A percentile compares a stretch with the other conserved stretches of the same genome.
These are phyloP conservation scores for Yarrowia bubula DNA, from an alignment of 805 yeast genomes.

Conservation along the genomic window DNA sequence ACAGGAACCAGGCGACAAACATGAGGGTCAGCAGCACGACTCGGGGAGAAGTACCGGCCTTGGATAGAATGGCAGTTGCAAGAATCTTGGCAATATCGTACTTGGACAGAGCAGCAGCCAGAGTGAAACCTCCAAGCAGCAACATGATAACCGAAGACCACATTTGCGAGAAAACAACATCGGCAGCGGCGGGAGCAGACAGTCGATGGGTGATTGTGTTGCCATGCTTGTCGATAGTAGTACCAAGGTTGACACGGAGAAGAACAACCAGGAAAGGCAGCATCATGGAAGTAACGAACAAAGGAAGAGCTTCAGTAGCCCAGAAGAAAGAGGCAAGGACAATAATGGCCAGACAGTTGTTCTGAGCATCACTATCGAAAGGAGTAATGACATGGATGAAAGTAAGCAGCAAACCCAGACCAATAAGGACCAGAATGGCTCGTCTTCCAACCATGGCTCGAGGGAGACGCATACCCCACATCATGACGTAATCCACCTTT, in stretches of 20 bases:
- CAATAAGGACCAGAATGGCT: slow-evolving; percentile 47
- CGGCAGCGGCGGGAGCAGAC: slow-evolving; percentile 67
- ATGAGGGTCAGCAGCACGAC: slow-evolving; percentile 73
- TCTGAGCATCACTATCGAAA: slow-evolving; percentile 44
- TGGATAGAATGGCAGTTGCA: slow-evolving; percentile 75
- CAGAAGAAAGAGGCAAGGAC: slow-evolving; percentile 80
- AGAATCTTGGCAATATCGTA: slow-evolving; percentile 83
- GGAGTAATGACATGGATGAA: slow-evolving; percentile 37
- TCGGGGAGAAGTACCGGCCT: slow-evolving; percentile 84
- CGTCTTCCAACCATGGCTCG: slow-evolving; percentile 42
- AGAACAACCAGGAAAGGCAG: slow-evolving; percentile 80
- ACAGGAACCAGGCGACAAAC: slow-evolving; percentile 79
- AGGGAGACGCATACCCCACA: slow-evolving; percentile 38
- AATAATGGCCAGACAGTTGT: slow-evolving; percentile 81
- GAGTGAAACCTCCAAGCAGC: slow-evolving; percentile 86
- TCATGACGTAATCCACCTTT: slow-evolving; percentile 2
- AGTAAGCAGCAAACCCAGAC: slow-evolving; percentile 52
- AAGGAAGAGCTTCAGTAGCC: slow-evolving; percentile 95
- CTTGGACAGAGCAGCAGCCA: slow-evolving; percentile 92
- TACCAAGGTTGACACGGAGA: slow-evolving; percentile 55
- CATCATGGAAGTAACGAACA: slow-evolving; percentile 81
- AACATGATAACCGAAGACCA: slow-evolving; percentile 94
- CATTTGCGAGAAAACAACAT: slow-evolving; percentile 79
- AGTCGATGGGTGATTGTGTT: slow-evolving; percentile 41
- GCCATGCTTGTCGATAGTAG: slow-evolving; percentile 48